phyloP scores from a whole-genome alignment of 805 yeast genomes.

The Torulaspora maleeae region DNA sequence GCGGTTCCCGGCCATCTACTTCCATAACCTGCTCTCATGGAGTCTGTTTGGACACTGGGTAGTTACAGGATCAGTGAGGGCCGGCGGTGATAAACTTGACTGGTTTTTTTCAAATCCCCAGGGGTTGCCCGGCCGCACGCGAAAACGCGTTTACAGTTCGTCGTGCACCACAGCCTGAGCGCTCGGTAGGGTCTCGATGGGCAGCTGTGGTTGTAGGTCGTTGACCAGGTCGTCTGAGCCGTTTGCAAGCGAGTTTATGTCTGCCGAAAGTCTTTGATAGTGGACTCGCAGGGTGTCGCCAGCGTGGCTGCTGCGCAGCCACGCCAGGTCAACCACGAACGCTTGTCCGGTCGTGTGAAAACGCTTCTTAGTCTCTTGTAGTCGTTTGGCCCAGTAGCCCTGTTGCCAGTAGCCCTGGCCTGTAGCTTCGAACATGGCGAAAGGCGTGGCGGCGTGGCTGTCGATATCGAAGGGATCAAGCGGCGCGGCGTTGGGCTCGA shows the following conservation, averaged over 20 bases:
- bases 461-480: slow-evolving; percentile 69
- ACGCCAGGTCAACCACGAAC: slow-evolving; percentile 70
- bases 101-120: background rate
- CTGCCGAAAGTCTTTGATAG: slow-evolving; percentile 76
- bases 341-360: slow-evolving; percentile 83
- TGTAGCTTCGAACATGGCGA: slow-evolving; percentile 75
- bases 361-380: slow-evolving; percentile 47
- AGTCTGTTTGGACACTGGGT: background rate
- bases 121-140: background rate
- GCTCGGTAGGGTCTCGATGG: slow-evolving; percentile 15
- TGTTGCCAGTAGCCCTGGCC: slow-evolving; percentile 82
- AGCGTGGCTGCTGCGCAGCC: slow-evolving; percentile 59
- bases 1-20: slow-evolving; percentile 2
- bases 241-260: slow-evolving; percentile 72
- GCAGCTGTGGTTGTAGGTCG: slow-evolving; percentile 60
- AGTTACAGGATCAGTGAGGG: background rate
- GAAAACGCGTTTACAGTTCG: slow-evolving; percentile 8
- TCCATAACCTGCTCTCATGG: slow-evolving; percentile 5
- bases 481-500: slow-evolving; percentile 68
- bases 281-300: slow-evolving; percentile 82
- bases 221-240: slow-evolving; percentile 94
- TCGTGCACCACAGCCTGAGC: slow-evolving; percentile 7
- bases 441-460: slow-evolving; percentile 40
- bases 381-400: slow-evolving; percentile 77
- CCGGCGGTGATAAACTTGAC: background rate